These are phyloP conservation scores for Epipyxis sp. DNA, from an alignment of 108 stramenopile genomes.

Conservation along the genomic window DNA sequence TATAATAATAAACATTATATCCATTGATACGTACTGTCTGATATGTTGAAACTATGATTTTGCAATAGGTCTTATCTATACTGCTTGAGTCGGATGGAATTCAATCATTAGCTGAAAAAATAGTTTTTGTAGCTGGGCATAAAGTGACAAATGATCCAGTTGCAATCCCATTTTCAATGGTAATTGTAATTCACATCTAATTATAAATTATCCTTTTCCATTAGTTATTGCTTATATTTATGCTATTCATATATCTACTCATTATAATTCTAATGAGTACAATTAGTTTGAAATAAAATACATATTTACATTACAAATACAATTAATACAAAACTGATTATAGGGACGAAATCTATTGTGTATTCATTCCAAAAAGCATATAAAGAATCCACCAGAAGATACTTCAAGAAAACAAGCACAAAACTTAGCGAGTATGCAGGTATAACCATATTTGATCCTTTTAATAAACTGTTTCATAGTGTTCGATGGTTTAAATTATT, in stretches of 20 bases:
- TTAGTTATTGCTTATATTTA: constrained; percentile 24
- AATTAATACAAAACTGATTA: no score
- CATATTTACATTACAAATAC: no score
- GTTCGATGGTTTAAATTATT: no score
- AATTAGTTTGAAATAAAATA: no score
- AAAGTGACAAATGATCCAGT: constrained; percentile 87
- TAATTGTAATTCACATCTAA: constrained; percentile 83
- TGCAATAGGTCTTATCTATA: no score
- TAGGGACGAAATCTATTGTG: constrained; percentile 15
- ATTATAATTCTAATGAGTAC: no score
- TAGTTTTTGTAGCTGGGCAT: constrained; percentile 87
- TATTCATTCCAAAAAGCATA: constrained; percentile 94
- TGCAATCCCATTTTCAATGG: constrained; percentile 92
- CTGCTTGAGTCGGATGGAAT: constrained; percentile 65
- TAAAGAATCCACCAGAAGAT: constrained; percentile 75
- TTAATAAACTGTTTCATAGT: constrained; percentile 26
- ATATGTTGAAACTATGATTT: no score
- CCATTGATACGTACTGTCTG: no score
- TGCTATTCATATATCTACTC: background rate
- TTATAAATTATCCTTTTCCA: background rate
- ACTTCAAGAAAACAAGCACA: background rate
- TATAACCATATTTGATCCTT: background rate
- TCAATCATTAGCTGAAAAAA: constrained; percentile 60
- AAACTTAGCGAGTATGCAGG: constrained; percentile 7
- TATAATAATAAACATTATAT: no score